These are phyloP conservation scores for Stachybotrys elegans DNA, from an alignment of 2,329 filamentous ascomycete species.

Conservation along the genomic window DNA sequence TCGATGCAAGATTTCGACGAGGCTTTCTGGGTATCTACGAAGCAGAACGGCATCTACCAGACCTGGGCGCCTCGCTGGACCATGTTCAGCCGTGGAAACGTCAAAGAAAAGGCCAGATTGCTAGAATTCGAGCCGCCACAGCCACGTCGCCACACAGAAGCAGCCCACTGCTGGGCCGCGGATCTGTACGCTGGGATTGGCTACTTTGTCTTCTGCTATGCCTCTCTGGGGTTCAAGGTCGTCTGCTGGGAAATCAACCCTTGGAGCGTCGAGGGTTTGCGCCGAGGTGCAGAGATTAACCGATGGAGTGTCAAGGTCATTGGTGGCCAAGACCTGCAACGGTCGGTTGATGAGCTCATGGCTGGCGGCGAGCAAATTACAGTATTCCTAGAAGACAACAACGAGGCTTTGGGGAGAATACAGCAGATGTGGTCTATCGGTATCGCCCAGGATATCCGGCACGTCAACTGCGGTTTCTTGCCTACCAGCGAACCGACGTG, in stretches of 20 bases:
- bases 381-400: constrained; percentile 67
- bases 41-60: constrained; percentile 76
- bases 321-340: constrained; percentile 29
- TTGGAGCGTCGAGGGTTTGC: constrained; percentile 79
- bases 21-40: constrained; percentile 75
- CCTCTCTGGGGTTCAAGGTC: constrained; percentile 64
- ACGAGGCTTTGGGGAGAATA: constrained; percentile 40
- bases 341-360: constrained; percentile 31
- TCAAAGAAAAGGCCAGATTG: constrained; percentile 80
- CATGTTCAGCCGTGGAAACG: constrained; percentile 91
- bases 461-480: constrained; percentile 61
- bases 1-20: constrained; percentile 49
- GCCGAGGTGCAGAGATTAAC: constrained; percentile 67
- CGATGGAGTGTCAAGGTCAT: constrained; percentile 59
- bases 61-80: constrained; percentile 86
- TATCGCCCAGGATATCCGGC: constrained; percentile 35
- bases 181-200: constrained; percentile 93
- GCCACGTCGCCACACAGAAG: no score
- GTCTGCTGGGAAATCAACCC: constrained; percentile 89
- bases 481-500: constrained; percentile 53
- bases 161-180: constrained; percentile 48
- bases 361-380: constrained; percentile 50
- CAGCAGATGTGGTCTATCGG: constrained; percentile 29
- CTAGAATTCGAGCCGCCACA: constrained; percentile 41
- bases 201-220: constrained; percentile 87